Conservation (phyloP, 129 eudicot genomes). For the Tanacetum coccineum region DNA sequence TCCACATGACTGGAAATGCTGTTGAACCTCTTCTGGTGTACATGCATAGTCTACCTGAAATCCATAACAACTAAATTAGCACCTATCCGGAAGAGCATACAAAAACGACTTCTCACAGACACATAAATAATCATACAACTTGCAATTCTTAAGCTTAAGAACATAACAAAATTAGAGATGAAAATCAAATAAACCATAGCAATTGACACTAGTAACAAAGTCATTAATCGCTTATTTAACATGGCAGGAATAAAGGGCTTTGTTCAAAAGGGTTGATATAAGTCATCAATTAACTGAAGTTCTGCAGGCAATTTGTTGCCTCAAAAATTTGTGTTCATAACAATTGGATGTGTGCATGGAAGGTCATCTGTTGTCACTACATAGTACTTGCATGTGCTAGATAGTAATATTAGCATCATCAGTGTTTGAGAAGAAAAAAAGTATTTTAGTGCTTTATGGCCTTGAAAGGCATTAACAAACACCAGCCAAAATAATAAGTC, state of each 20-base stretch:
- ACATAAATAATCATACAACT: background rate
- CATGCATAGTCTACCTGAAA: slow-evolving; percentile 37
- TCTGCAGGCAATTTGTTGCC: background rate
- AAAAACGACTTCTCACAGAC: background rate
- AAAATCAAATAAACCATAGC: background rate
- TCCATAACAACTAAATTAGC: background rate
- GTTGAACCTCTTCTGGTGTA: slow-evolving; percentile 40
- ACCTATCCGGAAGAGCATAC: background rate
- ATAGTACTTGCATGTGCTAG: background rate
- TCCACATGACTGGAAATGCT: slow-evolving; percentile 60
- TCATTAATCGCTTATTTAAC: background rate
- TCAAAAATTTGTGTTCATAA: background rate
- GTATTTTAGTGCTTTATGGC: background rate
- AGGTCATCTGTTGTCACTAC: background rate
- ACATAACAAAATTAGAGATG: background rate
- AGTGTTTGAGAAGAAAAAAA: background rate
- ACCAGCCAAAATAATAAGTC: background rate
- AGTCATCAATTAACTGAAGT: background rate
- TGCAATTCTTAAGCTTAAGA: background rate
- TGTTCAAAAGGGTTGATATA: background rate
- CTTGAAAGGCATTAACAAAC: background rate
- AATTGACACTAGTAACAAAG: background rate
- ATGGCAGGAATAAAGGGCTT: background rate
- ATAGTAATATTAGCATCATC: background rate
- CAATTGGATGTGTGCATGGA: background rate